Conservation (phyloP, 345 rosid species). For the Pugionium cornutum region DNA sequence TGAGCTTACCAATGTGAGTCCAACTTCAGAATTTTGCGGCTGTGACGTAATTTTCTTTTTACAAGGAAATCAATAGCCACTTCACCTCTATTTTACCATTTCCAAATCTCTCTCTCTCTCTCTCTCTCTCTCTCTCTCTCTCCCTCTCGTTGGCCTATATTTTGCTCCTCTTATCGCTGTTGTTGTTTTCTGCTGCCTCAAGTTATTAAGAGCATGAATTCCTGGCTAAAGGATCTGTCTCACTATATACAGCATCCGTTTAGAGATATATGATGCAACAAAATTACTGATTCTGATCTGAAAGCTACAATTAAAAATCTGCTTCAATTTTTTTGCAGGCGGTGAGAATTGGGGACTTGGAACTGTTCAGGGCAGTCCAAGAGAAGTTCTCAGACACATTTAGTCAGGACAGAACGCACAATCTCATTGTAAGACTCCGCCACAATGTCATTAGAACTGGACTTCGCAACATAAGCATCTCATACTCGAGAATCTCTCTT, state of each 20-base stretch:
- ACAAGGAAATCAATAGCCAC: neutral
- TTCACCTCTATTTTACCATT: conserved; percentile 14
- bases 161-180: neutral
- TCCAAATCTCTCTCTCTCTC: neutral
- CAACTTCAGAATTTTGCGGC: neutral
- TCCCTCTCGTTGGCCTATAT: neutral
- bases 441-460: conserved; percentile 88
- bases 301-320: neutral
- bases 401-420: conserved; percentile 61
- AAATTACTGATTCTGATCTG: conserved; percentile 14
- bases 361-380: conserved; percentile 69
- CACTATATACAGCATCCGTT: neutral
- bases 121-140: no score
- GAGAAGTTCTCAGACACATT: conserved; percentile 69
- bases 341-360: conserved; percentile 87
- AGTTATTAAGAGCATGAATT: neutral
- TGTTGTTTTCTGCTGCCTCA: conserved; percentile 2
- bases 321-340: conserved; percentile 50
- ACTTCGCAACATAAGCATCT: conserved; percentile 72
- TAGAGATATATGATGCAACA: conserved; percentile 22
- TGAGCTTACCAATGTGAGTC: conserved; percentile 84
- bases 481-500: conserved; percentile 71
- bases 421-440: conserved; percentile 67
- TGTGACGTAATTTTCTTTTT: neutral
- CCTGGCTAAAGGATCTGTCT: conserved; percentile 4